Conservation (phyloP, 2,329 filamentous ascomycete genomes). For the Xylaria sp. region DNA sequence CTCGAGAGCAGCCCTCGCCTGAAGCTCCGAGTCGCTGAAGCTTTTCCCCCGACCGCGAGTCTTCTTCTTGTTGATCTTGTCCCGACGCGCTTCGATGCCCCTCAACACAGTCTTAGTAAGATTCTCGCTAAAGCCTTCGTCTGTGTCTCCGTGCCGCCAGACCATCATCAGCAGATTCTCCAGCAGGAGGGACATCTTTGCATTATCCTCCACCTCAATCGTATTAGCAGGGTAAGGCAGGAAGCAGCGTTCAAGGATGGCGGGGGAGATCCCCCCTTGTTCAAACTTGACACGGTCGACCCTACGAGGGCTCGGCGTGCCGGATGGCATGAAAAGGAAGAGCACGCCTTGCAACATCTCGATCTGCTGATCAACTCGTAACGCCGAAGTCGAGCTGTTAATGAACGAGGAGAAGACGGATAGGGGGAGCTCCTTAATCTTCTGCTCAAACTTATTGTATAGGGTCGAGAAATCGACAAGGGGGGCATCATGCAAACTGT, state of each 20-base stretch:
- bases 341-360: constrained; percentile 58
- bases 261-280: constrained; percentile 54
- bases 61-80: constrained; percentile 57
- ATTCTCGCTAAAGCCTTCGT: constrained; percentile 49
- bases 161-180: constrained; percentile 71
- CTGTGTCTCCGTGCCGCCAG: constrained; percentile 49
- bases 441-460: constrained; percentile 67
- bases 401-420: constrained; percentile 67
- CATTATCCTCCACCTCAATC: constrained; percentile 71
- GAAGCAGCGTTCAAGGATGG: constrained; percentile 67
- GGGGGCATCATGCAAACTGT: constrained; percentile 56
- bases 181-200: constrained; percentile 74
- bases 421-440: constrained; percentile 67
- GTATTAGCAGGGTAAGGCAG: constrained; percentile 73
- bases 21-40: constrained; percentile 51
- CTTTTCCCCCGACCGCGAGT: constrained; percentile 37
- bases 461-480: constrained; percentile 61
- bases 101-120: constrained; percentile 55
- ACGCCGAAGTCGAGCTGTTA: constrained; percentile 52
- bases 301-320: constrained; percentile 55
- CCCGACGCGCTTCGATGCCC: constrained; percentile 61
- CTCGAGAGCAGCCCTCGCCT: constrained; percentile 57
- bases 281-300: constrained; percentile 53
- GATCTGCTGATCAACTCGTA: constrained; percentile 54
- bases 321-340: constrained; percentile 57